Evolutionary conservation across 78 protist species (phyloP), one percentile per base, ranked within the genome.

Genomic region (Isochrysis galbana): DNA sequence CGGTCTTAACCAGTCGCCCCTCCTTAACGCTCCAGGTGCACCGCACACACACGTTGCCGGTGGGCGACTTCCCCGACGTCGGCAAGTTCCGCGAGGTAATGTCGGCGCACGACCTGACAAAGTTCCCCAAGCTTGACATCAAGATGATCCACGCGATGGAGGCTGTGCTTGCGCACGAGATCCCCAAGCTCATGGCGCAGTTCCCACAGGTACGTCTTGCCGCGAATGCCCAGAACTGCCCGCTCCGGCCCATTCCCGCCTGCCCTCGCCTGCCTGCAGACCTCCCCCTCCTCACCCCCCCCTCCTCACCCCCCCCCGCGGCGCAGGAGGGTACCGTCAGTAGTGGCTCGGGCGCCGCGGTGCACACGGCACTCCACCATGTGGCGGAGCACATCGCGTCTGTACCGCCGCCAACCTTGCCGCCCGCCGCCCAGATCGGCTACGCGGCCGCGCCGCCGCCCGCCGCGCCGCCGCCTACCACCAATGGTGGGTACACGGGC

Each of bases 11-110:
- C 74, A 3, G 74, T 25, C 84, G n/a, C 26, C 22, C 36, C 21
- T 21, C 41, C 78, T 41, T 34, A 11, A n/a, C 4, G 23, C 94
- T 92, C 67, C 96, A 96, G 90, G 61, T 82, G 42, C 89, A 82
- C 67, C 89, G 89, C 61, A 25, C 67, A 45, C 23, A 45, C 89
- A 0, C 7, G 42, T 34, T 82, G 32, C 89, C 89, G 21, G 89
- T 82, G 39, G 89, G 89, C n/a, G 89, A 82, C 61, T 82, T 82
- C 89, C 89, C 89, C 23, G 89, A 82, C 67, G 61, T 82, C 29
- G 39, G 21, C 39, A 0, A 11, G 25, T 82, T 82, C 89, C 34
- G 67, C 5, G 61, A 17, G 42, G 5, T 5, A 11, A 5, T 82
- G 67, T 25, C 1, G 21, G 61, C 21, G 67, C 51, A 41, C 89